Percentiles rank a stretch among this genome's conserved stretches.
Evolutionary conservation across 208 protist genomes (phyloP).

Genomic region (Acanthamoeba lenticulata): DNA sequence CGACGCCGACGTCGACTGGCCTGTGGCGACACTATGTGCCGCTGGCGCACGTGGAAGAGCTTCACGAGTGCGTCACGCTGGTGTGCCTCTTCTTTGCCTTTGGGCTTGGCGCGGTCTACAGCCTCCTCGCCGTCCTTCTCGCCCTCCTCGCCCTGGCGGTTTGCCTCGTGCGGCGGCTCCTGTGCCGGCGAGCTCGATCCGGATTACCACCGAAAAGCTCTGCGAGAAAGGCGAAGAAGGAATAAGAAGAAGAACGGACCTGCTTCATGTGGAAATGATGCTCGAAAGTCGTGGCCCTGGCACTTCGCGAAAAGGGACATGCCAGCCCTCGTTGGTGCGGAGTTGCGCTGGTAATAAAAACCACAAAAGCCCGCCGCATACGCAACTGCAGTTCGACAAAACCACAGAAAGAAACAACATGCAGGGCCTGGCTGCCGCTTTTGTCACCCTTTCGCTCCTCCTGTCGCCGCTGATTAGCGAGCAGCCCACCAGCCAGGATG

Average conservation of each 20-base stretch:
- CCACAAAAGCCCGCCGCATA: too few species aligned
- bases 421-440: background rate
- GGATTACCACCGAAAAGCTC: too few species aligned
- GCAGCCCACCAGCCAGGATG: background rate
- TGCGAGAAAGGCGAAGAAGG: too few species aligned
- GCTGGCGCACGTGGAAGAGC: background rate
- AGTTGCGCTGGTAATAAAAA: too few species aligned
- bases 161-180: background rate
- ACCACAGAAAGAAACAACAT: background rate
- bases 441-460: background rate
- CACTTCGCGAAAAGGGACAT: too few species aligned
- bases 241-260: too few species aligned
- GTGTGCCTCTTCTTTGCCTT: constrained; percentile 34
- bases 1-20: background rate
- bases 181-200: too few species aligned
- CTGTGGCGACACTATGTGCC: constrained; percentile 9
- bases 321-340: too few species aligned
- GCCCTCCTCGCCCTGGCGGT: background rate
- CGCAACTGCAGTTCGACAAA: background rate
- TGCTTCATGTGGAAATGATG: too few species aligned
- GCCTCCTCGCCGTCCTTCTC: background rate
- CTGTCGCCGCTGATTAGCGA: background rate
- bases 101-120: background rate
- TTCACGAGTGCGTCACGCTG: background rate
- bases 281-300: too few species aligned